Conservation (phyloP, 345 rosid genomes). For the Nephelium lappaceum region DNA sequence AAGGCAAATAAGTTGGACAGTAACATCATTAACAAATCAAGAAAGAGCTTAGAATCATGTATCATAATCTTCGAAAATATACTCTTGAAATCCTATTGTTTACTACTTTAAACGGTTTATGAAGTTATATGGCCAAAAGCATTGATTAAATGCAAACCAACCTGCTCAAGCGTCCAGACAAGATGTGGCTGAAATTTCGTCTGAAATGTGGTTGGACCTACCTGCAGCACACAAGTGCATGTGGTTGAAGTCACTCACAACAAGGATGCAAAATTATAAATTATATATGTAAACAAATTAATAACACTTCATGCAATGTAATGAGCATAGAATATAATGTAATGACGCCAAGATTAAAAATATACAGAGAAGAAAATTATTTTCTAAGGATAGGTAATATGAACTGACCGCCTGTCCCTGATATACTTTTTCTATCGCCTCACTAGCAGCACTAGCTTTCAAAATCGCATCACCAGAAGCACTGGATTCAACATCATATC, state of each 20-base stretch:
- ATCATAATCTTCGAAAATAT: background rate
- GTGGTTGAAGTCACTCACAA: background rate
- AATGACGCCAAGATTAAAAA: background rate
- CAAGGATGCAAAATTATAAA: background rate
- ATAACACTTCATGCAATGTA: background rate
- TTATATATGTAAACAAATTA: background rate
- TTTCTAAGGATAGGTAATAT: background rate
- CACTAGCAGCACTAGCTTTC: constrained; percentile 97
- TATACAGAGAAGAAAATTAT: constrained; percentile 2
- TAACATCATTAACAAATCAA: background rate
- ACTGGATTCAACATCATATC: constrained; percentile 98
- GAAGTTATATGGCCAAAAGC: background rate
- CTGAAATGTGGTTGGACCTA: constrained; percentile 76
- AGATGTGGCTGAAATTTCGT: constrained; percentile 88
- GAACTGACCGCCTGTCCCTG: constrained; percentile 78
- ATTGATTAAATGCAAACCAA: constrained; percentile 25
- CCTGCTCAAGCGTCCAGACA: constrained; percentile 94
- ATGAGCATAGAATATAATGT: background rate
- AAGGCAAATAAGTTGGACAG: background rate
- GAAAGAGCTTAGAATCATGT: background rate
- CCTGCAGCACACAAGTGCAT: constrained; percentile 46
- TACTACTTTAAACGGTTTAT: background rate
- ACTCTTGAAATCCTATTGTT: background rate
- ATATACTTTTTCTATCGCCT: constrained; percentile 93
- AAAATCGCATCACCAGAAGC: constrained; percentile 93